Evolutionary conservation across 257 asterid species (phyloP).

Genomic region (Scutellaria baicalensis): DNA sequence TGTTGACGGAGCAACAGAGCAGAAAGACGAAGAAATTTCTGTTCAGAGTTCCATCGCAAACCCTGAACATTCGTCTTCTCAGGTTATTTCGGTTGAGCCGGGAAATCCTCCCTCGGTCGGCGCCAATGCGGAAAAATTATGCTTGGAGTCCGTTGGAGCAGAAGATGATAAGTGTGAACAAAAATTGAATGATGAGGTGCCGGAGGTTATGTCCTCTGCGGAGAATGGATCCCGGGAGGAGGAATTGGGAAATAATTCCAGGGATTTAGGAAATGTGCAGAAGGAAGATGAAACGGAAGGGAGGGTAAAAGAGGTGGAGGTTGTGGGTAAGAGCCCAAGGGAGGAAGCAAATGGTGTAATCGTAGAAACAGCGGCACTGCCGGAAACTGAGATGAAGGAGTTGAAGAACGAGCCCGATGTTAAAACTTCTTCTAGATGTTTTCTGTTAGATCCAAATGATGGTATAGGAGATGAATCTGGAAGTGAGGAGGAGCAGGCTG

Average conservation of each 20-base stretch:
- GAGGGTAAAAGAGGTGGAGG: slow-evolving; percentile 18
- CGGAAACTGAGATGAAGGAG: slow-evolving; percentile 23
- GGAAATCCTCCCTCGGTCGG: not conserved
- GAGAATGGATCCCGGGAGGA: slow-evolving; percentile 27
- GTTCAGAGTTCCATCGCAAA: slow-evolving; percentile 8
- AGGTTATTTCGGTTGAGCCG: not conserved
- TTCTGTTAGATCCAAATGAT: slow-evolving; percentile 47
- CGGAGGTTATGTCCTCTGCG: slow-evolving; percentile 22
- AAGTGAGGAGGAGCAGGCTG: slow-evolving; percentile 71
- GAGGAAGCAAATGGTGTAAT: slow-evolving; percentile 20
- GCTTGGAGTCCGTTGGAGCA: slow-evolving; percentile 7
- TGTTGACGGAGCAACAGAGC: slow-evolving; percentile 8
- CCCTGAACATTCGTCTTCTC: not conserved
- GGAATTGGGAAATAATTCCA: slow-evolving; percentile 16
- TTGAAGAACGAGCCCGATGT: slow-evolving; percentile 24
- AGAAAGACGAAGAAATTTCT: not conserved
- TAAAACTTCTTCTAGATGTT: slow-evolving; percentile 38
- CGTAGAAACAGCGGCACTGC: slow-evolving; percentile 23
- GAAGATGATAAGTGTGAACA: slow-evolving; percentile 21
- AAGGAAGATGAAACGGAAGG: slow-evolving; percentile 21
- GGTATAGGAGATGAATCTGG: slow-evolving; percentile 57
- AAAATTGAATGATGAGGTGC: slow-evolving; percentile 14
- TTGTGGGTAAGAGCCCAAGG: slow-evolving; percentile 7
- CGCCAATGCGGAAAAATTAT: not conserved
- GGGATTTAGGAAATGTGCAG: slow-evolving; percentile 2